Conservation (phyloP, 108 stramenopile species). For the Fragilaria crotonensis region DNA sequence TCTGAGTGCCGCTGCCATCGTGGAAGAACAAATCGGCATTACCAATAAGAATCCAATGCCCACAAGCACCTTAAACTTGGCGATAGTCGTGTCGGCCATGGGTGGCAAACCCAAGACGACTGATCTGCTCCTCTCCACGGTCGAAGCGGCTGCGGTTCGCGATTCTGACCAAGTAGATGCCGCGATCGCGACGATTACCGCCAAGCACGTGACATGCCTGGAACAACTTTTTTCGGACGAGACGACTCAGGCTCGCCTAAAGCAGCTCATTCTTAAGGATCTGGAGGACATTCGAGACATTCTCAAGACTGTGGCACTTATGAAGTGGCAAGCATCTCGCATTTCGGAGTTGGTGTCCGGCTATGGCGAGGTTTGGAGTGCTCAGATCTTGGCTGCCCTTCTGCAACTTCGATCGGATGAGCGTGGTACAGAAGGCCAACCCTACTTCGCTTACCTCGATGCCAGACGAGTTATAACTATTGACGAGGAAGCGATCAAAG, state of each 20-base stretch:
- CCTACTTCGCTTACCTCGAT: constrained; percentile 64
- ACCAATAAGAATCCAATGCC: constrained; percentile 1
- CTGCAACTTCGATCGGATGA: constrained; percentile 28
- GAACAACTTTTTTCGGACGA: constrained; percentile 20
- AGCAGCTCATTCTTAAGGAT: constrained; percentile 40
- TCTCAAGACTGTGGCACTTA: constrained; percentile 70
- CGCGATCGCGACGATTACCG: constrained; percentile 19
- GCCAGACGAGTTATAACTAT: constrained; percentile 73
- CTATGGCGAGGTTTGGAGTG: constrained; percentile 86
- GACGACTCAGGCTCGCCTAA: constrained; percentile 28
- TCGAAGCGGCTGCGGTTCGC: constrained; percentile 41
- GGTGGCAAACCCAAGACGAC: constrained; percentile 90
- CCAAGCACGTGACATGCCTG: constrained; percentile 48
- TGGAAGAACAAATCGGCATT: constrained; percentile 33
- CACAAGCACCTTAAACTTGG: constrained; percentile 23
- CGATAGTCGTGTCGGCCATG: constrained; percentile 84
- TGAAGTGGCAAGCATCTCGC: constrained; percentile 64
- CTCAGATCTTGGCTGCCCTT: constrained; percentile 55
- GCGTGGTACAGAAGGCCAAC: constrained; percentile 3
- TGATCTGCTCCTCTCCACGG: constrained; percentile 74
- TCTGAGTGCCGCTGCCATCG: constrained; percentile 34
- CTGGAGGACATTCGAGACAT: constrained; percentile 68
- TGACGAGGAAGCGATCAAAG: constrained; percentile 63
- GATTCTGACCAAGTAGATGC: constrained; percentile 34
- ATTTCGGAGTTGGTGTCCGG: constrained; percentile 68